A percentile compares a stretch with the other conserved stretches of the same genome.
Conservation (phyloP, 202 grass and related monocot species). For the Setaria viridis region DNA sequence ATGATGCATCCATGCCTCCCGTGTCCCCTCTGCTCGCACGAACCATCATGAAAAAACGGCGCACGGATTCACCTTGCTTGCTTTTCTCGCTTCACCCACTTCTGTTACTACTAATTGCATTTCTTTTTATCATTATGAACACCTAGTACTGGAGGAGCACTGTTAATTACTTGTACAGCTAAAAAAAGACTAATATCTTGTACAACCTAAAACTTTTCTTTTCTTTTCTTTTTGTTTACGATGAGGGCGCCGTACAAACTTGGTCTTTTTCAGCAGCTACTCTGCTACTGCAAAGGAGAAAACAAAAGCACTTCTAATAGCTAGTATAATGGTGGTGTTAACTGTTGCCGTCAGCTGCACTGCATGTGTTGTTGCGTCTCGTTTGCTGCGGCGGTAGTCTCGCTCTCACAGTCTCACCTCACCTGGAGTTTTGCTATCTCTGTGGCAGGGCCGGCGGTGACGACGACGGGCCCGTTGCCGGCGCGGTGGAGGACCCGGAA, state of each 20-base stretch:
- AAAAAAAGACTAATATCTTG: not conserved
- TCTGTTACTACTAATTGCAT: not conserved
- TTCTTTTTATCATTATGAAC: not conserved
- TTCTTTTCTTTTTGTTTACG: not conserved
- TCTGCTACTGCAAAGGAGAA: not conserved
- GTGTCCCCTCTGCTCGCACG: not conserved
- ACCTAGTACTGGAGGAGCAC: not conserved
- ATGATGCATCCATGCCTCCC: not conserved
- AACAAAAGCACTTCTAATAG: not conserved
- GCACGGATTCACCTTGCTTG: not conserved
- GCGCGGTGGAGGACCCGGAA: conserved; percentile 82
- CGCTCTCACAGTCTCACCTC: not conserved
- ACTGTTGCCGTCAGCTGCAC: not conserved
- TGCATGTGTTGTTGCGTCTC: not conserved
- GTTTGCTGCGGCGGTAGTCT: not conserved
- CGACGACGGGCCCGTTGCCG: conserved; percentile 36
- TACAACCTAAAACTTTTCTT: not conserved
- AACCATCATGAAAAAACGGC: not conserved
- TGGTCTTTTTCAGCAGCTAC: not conserved
- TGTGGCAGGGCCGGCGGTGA: not conserved
- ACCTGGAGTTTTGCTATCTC: not conserved
- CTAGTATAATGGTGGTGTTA: conserved; percentile 1
- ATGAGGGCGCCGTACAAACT: not conserved
- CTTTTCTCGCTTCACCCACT: not conserved
- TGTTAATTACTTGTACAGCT: not conserved